Evolutionary conservation across 1,284 basidiomycete genomes (phyloP).

Genomic region (Trichosporon ovoides): DNA sequence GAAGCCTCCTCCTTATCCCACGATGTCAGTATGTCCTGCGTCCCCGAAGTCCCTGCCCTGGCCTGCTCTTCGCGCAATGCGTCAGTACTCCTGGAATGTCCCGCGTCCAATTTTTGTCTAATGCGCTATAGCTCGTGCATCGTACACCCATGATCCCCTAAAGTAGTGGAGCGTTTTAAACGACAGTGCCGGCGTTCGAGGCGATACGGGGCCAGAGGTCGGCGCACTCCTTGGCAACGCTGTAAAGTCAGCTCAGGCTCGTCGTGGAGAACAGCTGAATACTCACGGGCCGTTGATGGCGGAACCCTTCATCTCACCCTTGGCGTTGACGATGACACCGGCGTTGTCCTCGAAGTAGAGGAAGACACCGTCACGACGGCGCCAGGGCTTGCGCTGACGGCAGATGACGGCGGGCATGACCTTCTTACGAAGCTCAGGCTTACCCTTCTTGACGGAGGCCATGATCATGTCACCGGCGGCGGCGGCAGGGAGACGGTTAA

Average conservation of each 20-base stretch:
- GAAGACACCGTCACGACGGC: constrained; percentile 96
- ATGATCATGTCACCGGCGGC: constrained; percentile 99
- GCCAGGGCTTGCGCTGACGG: constrained; percentile 98
- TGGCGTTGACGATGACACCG: constrained; percentile 95
- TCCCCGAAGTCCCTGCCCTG: no score
- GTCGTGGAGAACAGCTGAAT: constrained; percentile 2
- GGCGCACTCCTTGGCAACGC: constrained; percentile 56
- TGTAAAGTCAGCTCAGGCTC: no score
- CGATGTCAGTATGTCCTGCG: no score
- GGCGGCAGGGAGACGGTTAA: constrained; percentile 96
- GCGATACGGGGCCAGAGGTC: constrained; percentile 99
- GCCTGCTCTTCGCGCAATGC: background rate
- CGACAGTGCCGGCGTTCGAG: constrained; percentile 96
- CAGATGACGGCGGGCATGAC: constrained; percentile 97
- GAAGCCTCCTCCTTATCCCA: no score
- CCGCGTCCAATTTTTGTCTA: background rate
- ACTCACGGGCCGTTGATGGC: constrained; percentile 86
- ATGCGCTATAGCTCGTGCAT: constrained; percentile 24
- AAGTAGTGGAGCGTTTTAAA: constrained; percentile 51
- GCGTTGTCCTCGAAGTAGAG: constrained; percentile 98
- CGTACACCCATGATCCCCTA: constrained; percentile 24
- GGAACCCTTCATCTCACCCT: constrained; percentile 99
- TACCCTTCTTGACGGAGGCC: constrained; percentile 99
- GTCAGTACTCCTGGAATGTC: background rate
- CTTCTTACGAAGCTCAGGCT: constrained; percentile 99